Percentiles rank a stretch among this genome's conserved stretches.
These are phyloP conservation scores for Paraphaeosphaeria minitans DNA, from an alignment of 2,329 filamentous ascomycete species.

Conservation along the genomic window DNA sequence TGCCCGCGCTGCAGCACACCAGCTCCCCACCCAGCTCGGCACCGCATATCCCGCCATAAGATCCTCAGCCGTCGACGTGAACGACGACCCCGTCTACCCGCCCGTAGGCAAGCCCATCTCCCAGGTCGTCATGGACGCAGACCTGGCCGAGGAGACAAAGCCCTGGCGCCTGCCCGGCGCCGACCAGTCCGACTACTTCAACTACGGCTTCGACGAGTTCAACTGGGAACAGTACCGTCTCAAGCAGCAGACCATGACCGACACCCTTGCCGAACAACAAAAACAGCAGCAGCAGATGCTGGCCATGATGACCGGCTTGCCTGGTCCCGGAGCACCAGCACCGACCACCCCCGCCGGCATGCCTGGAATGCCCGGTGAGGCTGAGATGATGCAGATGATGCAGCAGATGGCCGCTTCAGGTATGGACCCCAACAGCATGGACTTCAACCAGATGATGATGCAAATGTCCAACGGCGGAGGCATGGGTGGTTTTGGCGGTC, in stretches of 20 bases:
- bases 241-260: slow-evolving; percentile 80
- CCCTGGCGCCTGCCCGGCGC: slow-evolving; percentile 95
- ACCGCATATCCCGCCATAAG: slow-evolving; percentile 64
- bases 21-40: slow-evolving; percentile 32
- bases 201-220: slow-evolving; percentile 98
- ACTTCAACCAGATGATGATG: slow-evolving; percentile 43
- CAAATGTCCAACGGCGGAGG: slow-evolving; percentile 40
- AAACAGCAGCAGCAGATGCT: slow-evolving; percentile 67
- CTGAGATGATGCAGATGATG: slow-evolving; percentile 65
- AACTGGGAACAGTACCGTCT: slow-evolving; percentile 94
- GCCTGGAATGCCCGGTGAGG: slow-evolving; percentile 52
- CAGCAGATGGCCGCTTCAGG: slow-evolving; percentile 59
- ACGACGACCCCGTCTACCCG: slow-evolving; percentile 80
- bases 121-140: slow-evolving; percentile 58
- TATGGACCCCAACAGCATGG: slow-evolving; percentile 42
- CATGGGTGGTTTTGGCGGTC: slow-evolving; percentile 34
- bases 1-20: slow-evolving; percentile 24
- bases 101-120: slow-evolving; percentile 74
- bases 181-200: slow-evolving; percentile 96
- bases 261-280: slow-evolving; percentile 82
- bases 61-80: slow-evolving; percentile 83
- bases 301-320: slow-evolving; percentile 55
- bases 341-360: slow-evolving; percentile 36
- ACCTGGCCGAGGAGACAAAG: slow-evolving; percentile 73
- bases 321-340: slow-evolving; percentile 17